Base-by-base conservation (phyloP, 805 yeast genomes). In the Kuraishia capsulata region DNA sequence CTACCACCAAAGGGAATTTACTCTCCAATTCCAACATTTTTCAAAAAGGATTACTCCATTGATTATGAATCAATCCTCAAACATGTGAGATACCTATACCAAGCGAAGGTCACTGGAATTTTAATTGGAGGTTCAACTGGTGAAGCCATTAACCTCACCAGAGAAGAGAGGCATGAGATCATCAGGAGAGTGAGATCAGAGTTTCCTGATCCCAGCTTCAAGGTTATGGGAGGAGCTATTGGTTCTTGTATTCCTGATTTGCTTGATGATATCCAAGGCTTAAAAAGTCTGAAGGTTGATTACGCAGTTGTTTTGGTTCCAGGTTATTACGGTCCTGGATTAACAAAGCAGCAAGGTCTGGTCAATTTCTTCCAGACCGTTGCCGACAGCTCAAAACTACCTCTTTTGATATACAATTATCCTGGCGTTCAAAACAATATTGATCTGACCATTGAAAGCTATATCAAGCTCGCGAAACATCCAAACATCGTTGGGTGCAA, bases 21-120 rank as follows among this genome's bases (percentile, higher is more conserved):
- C 54, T 68, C 74, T n/a, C 78, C 78, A 19, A 59, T 63, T 11
- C 71, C 72, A 38, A 71, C 78, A 9, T 71, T 72, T 51, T 70
- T 69, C 65, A 64, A 64, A 46, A 50, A 50, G 35, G 62, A 59
- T 38, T 56, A 40, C 18, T 55, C 66, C 3, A 53, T 69, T 20
- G 74, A 71, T 46, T 47, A 51, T 30, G 73, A 62, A 3, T 46
- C 74, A 21, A 73, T 68, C 51, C 51, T 62, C 36, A 49, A 55
- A 39, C 76, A 71, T 45, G 64, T 73, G 24, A 54, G 61, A 35
- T 60, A 48, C 51, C 54, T 71, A 31, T 52, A 64, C 28, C 49
- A 60, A 14, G 54, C 54, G 37, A 76, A 76, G 6, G 63, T 71
- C 33, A 43, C 49, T 30, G 78, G 78, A 16, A 51, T 67, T 3